These are phyloP conservation scores for Aspergillus floridensis DNA, from an alignment of 2,329 filamentous ascomycete species.

Conservation along the genomic window DNA sequence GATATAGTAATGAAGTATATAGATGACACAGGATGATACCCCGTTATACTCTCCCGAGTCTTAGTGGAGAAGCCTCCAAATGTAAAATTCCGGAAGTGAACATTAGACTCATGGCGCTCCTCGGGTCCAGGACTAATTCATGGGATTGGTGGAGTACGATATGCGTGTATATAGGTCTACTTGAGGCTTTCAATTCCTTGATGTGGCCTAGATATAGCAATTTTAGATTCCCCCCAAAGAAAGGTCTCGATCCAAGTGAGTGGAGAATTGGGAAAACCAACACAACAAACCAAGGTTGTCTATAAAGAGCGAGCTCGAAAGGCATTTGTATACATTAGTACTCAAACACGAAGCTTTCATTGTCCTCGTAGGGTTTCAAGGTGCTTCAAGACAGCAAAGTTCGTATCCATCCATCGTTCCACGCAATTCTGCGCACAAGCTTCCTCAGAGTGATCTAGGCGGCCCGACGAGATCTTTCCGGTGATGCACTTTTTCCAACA, in stretches of 20 bases:
- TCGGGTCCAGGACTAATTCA: no score
- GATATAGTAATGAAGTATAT: slow-evolving; percentile 16
- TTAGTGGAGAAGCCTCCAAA: no score
- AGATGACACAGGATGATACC: not conserved
- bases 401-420: slow-evolving; percentile 87
- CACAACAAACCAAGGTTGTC: not conserved
- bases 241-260: no score
- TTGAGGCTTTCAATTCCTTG: no score
- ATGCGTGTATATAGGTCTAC: no score
- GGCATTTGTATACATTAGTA: not conserved
- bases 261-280: no score
- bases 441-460: slow-evolving; percentile 76
- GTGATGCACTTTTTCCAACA: slow-evolving; percentile 97
- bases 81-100: no score
- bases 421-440: slow-evolving; percentile 88
- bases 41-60: not conserved
- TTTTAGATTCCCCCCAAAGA: no score
- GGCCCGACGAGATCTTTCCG: slow-evolving; percentile 65
- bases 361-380: slow-evolving; percentile 62
- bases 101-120: no score
- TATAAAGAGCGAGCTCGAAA: not conserved
- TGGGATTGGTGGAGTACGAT: no score
- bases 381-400: slow-evolving; percentile 79
- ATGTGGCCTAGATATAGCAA: no score
- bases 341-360: slow-evolving; percentile 15